Percentiles rank a stretch among this genome's conserved stretches.
These are phyloP conservation scores for Botrytis galanthina DNA, from an alignment of 2,329 filamentous ascomycete genomes.

Conservation along the genomic window DNA sequence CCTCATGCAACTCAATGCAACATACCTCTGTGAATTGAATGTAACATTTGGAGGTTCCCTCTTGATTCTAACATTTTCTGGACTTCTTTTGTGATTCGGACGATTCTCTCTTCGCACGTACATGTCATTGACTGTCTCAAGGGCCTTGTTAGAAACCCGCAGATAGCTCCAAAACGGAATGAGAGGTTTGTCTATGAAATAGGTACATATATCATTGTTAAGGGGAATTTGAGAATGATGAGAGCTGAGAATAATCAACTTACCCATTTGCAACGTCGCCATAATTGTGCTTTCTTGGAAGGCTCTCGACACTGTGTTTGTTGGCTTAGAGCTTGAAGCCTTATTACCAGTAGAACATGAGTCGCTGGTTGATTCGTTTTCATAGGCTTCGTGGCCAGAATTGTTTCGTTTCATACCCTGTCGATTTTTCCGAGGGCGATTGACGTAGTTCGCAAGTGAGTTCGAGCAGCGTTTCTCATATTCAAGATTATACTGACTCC, in stretches of 20 bases:
- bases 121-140: neutral
- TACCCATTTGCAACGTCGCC: too few relatives aligned
- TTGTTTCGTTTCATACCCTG: neutral
- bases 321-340: neutral
- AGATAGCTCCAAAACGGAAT: too few relatives aligned
- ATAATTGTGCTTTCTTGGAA: neutral
- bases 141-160: neutral
- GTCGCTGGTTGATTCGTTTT: neutral
- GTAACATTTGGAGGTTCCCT: accelerated
- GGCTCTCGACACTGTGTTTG: neutral
- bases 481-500: neutral
- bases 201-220: neutral
- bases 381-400: neutral
- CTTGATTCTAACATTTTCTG: neutral
- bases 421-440: neutral
- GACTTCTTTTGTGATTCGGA: neutral
- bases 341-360: accelerated
- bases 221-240: neutral
- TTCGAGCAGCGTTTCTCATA: neutral
- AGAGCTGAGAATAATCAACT: neutral
- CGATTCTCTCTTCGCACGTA: neutral
- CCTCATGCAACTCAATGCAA: neutral
- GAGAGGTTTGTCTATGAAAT: too few relatives aligned
- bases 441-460: neutral
- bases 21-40: neutral